phyloP scores from a whole-genome alignment of 2,329 filamentous ascomycete species.

The Neurospora sp. region DNA sequence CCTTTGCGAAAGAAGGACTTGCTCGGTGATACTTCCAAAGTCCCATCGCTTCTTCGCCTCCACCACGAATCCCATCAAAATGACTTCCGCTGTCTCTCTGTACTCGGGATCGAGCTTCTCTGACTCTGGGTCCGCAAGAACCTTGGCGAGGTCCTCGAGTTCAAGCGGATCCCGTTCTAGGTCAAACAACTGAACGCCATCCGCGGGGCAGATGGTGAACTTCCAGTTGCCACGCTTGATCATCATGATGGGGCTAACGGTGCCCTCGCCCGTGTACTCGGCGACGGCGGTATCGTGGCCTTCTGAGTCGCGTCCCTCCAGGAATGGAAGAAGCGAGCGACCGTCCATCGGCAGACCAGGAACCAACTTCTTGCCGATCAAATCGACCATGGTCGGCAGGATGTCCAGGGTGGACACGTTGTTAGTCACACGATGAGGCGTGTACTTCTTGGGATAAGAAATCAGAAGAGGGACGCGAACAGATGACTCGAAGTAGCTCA shows the following conservation, averaged over 20 bases:
- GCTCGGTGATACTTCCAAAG: constrained; percentile 62
- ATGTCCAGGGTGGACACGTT: constrained; percentile 90
- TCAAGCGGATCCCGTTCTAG: constrained; percentile 66
- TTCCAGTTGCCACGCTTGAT: constrained; percentile 86
- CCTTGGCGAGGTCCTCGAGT: constrained; percentile 58
- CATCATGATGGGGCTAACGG: constrained; percentile 84
- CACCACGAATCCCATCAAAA: constrained; percentile 56
- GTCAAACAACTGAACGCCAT: constrained; percentile 79
- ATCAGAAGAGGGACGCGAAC: constrained; percentile 82
- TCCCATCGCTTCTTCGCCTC: constrained; percentile 75
- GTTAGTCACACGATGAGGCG: constrained; percentile 64
- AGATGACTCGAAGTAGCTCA: constrained; percentile 91
- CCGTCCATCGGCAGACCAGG: constrained; percentile 77
- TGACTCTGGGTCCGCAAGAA: constrained; percentile 20
- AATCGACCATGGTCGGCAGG: constrained; percentile 76
- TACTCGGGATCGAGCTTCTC: constrained; percentile 30
- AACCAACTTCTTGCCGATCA: constrained; percentile 62
- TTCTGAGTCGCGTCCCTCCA: constrained; percentile 43
- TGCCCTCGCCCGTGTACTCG: constrained; percentile 92
- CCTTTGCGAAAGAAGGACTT: constrained; percentile 69
- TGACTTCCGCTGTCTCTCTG: constrained; percentile 31
- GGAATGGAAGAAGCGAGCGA: constrained; percentile 67
- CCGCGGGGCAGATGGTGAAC: constrained; percentile 76
- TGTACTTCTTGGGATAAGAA: constrained; percentile 66
- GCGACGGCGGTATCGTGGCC: constrained; percentile 82